Evolutionary conservation across 805 yeast genomes (phyloP), one percentile per base, ranked within the genome.

Genomic region (Metschnikowia lachancei): DNA sequence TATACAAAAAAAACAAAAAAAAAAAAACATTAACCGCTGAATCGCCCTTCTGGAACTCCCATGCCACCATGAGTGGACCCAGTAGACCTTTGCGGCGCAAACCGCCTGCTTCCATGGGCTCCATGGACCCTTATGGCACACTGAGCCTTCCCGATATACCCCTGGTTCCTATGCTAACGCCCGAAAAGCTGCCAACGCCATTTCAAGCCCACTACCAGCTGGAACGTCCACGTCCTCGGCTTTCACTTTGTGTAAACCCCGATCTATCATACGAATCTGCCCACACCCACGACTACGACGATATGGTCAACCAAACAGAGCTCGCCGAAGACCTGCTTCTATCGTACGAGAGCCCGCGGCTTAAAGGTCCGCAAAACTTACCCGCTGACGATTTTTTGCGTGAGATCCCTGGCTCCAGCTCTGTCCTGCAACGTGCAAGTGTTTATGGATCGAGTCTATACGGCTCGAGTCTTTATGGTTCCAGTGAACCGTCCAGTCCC

Each of bases 321-420:
- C 38, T 32, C 18, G 48, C 47, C n/a, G 63, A 62, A 19, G 66
- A 60, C 17, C 52, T 67, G 20, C 54, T 55, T 32, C 36, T 53
- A 31, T 60, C 65, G 16, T 52, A 48, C 42, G 70, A 64, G 4
- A 64, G 68, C 32, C 70, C 72, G 14, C 62, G 62, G 36, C 75
- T 70, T 1, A 69, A 61, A 61, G 76, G 76, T 1, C 76, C 76
- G 1, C 64, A 65, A 52, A 67, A 62, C 36, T 52, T 71, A 18
- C 68, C 72, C 4, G 69, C 65, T 14, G 70, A 69, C 45, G 28
- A 26, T 9, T 26, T 8, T 26, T 26, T 26, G 12, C 28, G 10
- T 9, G 28, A 26, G 3, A 26, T 26, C 11, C 28, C 28, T 26
- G 28, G 28, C 8, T 26, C 28, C 61, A 61, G 18, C 41, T 33